Percentiles rank a stretch among this genome's conserved stretches.
phyloP scores from a whole-genome alignment of 805 yeast species.

The Candida michaelii region DNA sequence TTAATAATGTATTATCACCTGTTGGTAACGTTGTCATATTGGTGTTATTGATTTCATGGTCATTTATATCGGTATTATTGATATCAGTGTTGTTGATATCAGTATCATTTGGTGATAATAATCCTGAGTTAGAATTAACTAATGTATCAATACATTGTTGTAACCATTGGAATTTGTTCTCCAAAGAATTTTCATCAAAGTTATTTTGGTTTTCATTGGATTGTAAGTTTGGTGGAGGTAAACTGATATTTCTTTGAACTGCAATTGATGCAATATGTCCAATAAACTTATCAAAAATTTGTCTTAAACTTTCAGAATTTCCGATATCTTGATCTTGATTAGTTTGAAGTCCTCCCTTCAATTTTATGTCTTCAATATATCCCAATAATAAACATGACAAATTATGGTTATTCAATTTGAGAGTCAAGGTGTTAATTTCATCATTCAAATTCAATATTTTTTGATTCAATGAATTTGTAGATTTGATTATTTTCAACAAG shows the following conservation, averaged over 20 bases:
- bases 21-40: slow-evolving; percentile 13
- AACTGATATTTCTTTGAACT: slow-evolving; percentile 38
- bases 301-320: slow-evolving; percentile 4
- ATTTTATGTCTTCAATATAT: slow-evolving; percentile 43
- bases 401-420: slow-evolving; percentile 40
- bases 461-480: slow-evolving; percentile 31
- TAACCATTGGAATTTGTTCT: slow-evolving; percentile 35
- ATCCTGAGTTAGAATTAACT: not conserved
- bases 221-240: slow-evolving; percentile 31
- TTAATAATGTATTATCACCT: slow-evolving; percentile 22
- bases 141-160: slow-evolving; percentile 39
- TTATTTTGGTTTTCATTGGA: not conserved
- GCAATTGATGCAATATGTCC: slow-evolving; percentile 49
- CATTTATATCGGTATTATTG: slow-evolving; percentile 9
- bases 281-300: slow-evolving; percentile 42
- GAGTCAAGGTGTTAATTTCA: slow-evolving; percentile 29
- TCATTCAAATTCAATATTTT: slow-evolving; percentile 24
- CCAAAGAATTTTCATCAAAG: slow-evolving; percentile 20
- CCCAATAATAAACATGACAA: slow-evolving; percentile 47
- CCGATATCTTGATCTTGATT: slow-evolving; percentile 2
- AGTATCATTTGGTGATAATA: not conserved
- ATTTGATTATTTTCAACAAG: slow-evolving; percentile 32
- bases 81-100: not conserved
- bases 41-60: slow-evolving; percentile 4
- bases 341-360: slow-evolving; percentile 14